Conservation (phyloP, 176 grass and related monocot genomes). For the Pontederia crassipes region DNA sequence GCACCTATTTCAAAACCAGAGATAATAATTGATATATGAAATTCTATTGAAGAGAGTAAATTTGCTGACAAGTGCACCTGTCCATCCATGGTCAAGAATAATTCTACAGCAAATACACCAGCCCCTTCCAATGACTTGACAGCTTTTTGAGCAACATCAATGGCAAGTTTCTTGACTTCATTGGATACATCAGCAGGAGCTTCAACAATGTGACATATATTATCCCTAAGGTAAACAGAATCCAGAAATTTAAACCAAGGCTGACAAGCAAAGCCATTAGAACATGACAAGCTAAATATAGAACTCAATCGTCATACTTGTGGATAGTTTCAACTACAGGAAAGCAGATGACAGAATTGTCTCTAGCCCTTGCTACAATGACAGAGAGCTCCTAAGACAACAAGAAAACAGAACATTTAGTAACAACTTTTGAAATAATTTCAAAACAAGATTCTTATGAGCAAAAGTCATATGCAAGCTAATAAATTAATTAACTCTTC, state of each 20-base stretch:
- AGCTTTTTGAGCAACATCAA: conserved; percentile 59
- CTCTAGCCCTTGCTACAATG: conserved; percentile 87
- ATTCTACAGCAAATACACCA: conserved; percentile 85
- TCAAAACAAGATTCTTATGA: neutral
- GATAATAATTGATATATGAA: neutral
- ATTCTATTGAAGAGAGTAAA: neutral
- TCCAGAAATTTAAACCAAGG: neutral
- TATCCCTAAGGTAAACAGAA: conserved; percentile 49
- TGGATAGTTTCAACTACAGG: conserved; percentile 93
- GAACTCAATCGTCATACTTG: conserved; percentile 42
- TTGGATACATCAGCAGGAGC: conserved; percentile 54
- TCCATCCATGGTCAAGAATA: conserved; percentile 82
- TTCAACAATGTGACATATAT: conserved; percentile 91
- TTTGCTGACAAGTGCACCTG: conserved; percentile 36
- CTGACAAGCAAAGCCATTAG: neutral
- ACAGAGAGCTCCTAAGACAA: conserved; percentile 68
- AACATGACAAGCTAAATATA: neutral
- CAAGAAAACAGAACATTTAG: neutral
- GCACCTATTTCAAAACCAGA: conserved; percentile 40
- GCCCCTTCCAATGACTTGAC: conserved; percentile 70
- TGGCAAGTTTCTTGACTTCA: conserved; percentile 62
- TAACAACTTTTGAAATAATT: neutral
- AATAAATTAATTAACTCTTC: too few relatives aligned
- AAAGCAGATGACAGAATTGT: conserved; percentile 53
- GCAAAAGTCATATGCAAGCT: too few relatives aligned